Percentiles rank a stretch among this genome's conserved stretches.
phyloP scores from a whole-genome alignment of 306 rosid species.

The apple (Malus domestica) region ASM211411v1 NC_041795.1:23688001-23688500 shows the following conservation, averaged over 20 bases:
- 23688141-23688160: too few relatives aligned
- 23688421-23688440: neutral
- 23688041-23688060: too few relatives aligned
- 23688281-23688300: conserved; percentile 19
- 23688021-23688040: too few relatives aligned
- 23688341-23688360: neutral
- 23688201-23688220: neutral
- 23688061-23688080: too few relatives aligned
- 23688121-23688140: too few relatives aligned
- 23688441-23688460: neutral
- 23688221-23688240: conserved; percentile 24
- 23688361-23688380: neutral
- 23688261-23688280: neutral
- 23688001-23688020: too few relatives aligned
- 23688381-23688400: neutral
- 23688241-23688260: conserved; percentile 30
- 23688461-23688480: neutral
- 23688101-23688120: too few relatives aligned
- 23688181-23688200: too few relatives aligned
- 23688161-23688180: too few relatives aligned
- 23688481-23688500: neutral
- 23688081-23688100: too few relatives aligned
- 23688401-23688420: neutral
- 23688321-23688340: neutral
- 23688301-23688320: neutral